Base-by-base conservation (phyloP, 768 basidiomycete genomes). In the Clitopilus passeckerianus region DNA sequence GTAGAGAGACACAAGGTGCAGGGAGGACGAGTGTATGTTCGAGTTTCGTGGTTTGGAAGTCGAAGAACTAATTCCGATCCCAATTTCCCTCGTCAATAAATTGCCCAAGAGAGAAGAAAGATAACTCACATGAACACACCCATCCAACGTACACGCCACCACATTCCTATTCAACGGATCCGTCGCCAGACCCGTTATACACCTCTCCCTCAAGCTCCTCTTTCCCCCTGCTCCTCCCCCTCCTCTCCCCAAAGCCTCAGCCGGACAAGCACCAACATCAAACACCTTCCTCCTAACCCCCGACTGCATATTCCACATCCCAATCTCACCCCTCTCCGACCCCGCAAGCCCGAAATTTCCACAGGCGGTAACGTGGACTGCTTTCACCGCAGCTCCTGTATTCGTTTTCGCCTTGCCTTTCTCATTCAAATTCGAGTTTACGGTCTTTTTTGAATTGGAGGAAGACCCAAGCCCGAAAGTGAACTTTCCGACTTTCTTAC, bases 291-390 rank as follows among this genome's bases (percentile, higher is more conserved):
- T 81, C 65, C 84, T 83, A 59, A 95, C 82, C 1, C 97, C 97
- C 3, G 91, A 94, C 72, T 99, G 96, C 86, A 99, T 86, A 69
- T 98, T 99, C 90, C 93, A 98, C 88, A 95, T 88, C 59, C 85
- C 72, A 37, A 98, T 89, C 23, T 80, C 80, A 1, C 92, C 91
- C 0, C 84, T 87, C 1, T 91, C 91, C 1, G 90, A 89, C 23
- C 93, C 86, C 3, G 86, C 93, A 10, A 98, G 71, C 27, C 91
- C 93, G 68, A 98, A 99, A 68, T 98, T 98, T 7, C 97, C 97
- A 68, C 97, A 99, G 0, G 93, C 90, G 3, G 95, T 90, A 18
- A 98, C 90, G 62, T 89, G 91, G 16, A 95, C 91, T 14, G 89
- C 82, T 66, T 79, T 83, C 20, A 67, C 65, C 33, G 74, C 71